A percentile compares a stretch with the other conserved stretches of the same genome.
These are phyloP conservation scores for Parmelia sp. DNA, from an alignment of 495 filamentous ascomycete genomes.

Conservation along the genomic window DNA sequence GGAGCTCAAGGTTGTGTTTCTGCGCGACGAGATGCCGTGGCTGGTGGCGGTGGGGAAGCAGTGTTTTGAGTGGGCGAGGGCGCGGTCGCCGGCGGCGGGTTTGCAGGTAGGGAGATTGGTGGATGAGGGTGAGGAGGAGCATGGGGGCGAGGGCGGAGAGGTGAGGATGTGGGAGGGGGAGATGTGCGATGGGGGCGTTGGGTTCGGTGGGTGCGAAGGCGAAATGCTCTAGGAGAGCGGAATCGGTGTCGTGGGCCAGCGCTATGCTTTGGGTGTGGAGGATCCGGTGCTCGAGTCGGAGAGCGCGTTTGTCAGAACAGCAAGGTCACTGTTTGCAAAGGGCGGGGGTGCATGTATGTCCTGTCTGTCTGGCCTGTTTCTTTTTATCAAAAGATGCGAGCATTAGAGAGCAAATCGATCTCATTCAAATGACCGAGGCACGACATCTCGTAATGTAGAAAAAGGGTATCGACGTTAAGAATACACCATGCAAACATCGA, in stretches of 20 bases:
- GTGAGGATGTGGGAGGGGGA: background rate
- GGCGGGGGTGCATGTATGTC: background rate
- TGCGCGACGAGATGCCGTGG: background rate
- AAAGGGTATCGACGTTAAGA: slow-evolving; percentile 8
- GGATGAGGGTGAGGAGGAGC: background rate
- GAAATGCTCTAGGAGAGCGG: background rate
- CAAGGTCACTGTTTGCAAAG: background rate
- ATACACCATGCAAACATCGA: background rate
- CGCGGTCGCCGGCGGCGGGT: too few species aligned
- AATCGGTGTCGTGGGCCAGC: background rate
- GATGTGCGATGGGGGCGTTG: background rate
- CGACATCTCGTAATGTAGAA: background rate
- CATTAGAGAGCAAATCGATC: background rate
- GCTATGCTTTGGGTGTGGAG: background rate
- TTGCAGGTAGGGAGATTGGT: too few species aligned
- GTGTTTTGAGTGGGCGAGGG: background rate
- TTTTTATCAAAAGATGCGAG: background rate
- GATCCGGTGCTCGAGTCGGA: background rate
- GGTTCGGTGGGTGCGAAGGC: background rate
- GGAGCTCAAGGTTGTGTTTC: background rate
- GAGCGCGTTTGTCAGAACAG: background rate
- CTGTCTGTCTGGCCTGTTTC: background rate
- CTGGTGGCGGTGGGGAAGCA: background rate
- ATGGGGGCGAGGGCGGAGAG: background rate
- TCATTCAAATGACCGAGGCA: background rate